phyloP scores from a whole-genome alignment of 306 rosid genomes.

The Citrullus amarus region DNA sequence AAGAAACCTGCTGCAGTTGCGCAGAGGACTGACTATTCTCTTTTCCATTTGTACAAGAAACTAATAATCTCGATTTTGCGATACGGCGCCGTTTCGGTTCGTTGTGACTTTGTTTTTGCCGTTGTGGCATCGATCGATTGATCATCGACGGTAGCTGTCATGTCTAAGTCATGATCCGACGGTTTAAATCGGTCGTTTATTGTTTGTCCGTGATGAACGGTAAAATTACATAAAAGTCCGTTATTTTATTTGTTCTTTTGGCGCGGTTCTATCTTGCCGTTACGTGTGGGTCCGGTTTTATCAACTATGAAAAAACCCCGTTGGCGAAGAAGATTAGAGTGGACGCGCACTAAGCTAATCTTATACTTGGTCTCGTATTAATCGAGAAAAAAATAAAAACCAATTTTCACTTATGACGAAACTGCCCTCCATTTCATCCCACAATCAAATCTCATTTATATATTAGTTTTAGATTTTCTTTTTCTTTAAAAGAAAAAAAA shows the following conservation, averaged over 20 bases:
- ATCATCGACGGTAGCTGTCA: constrained; percentile 31
- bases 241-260: background rate
- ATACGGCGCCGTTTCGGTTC: background rate
- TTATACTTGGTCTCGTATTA: background rate
- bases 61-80: background rate
- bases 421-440: constrained; percentile 9
- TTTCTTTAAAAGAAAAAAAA: too few species aligned
- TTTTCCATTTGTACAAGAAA: background rate
- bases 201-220: constrained; percentile 51
- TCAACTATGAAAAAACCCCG: background rate
- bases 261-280: constrained; percentile 12
- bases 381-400: background rate
- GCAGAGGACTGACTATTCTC: constrained; percentile 11
- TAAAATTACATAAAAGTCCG: constrained; percentile 9
- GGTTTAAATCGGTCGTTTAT: constrained; percentile 9
- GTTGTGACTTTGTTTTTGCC: background rate
- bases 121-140: background rate
- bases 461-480: too few species aligned
- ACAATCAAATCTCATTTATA: background rate
- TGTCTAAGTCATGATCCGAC: constrained; percentile 14
- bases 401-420: background rate
- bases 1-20: constrained; percentile 10
- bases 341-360: constrained; percentile 21
- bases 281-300: constrained; percentile 22
- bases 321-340: constrained; percentile 10